Conservation (phyloP, 768 basidiomycete genomes). For the Peribolospora baueri region DNA sequence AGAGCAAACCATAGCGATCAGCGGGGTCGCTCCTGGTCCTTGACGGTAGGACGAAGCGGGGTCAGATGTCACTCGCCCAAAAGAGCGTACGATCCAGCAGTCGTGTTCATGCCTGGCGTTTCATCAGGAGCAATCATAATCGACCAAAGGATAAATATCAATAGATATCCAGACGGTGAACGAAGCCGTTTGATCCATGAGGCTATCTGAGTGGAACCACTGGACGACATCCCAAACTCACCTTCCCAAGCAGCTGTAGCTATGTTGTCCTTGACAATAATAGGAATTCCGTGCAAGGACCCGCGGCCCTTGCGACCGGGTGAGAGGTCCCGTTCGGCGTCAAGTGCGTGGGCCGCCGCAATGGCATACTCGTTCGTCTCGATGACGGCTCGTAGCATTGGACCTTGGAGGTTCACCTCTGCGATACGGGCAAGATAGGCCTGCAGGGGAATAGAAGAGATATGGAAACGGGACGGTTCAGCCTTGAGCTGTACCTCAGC, state of each 20-base stretch:
- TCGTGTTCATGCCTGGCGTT: slow-evolving; percentile 11
- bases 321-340: slow-evolving; percentile 15
- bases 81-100: slow-evolving; percentile 23
- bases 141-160: too few species aligned
- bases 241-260: slow-evolving; percentile 3
- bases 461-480: too few species aligned
- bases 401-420: slow-evolving; percentile 25
- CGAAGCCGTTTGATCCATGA: too few species aligned
- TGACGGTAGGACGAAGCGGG: too few species aligned
- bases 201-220: too few species aligned
- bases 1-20: too few species aligned
- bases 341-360: slow-evolving; percentile 19
- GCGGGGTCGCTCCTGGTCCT: too few species aligned
- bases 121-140: too few species aligned
- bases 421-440: slow-evolving; percentile 25
- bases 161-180: too few species aligned
- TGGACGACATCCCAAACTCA: too few species aligned
- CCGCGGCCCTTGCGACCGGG: slow-evolving; percentile 15
- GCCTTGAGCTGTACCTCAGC: too few species aligned
- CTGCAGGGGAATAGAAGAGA: slow-evolving; percentile 9
- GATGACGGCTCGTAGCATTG: slow-evolving; percentile 23
- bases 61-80: slow-evolving; percentile 1
- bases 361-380: slow-evolving; percentile 24
- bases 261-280: slow-evolving; percentile 22
- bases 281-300: slow-evolving; percentile 23